phyloP scores from a whole-genome alignment of 805 yeast species.

The Cyberlindnera suaveolens region DNA sequence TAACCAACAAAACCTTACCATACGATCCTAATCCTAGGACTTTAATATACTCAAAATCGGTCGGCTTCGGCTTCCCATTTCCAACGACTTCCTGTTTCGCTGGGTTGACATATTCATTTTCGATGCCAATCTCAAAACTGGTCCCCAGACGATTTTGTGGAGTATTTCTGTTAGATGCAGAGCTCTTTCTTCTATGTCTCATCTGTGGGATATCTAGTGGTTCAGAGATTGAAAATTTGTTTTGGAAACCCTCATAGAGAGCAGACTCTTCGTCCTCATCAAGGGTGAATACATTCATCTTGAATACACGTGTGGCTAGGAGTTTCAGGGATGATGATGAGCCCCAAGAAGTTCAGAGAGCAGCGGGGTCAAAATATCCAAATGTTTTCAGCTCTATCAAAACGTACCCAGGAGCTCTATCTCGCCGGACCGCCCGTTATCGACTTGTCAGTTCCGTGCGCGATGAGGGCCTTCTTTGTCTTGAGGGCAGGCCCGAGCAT shows the following conservation, averaged over 20 bases:
- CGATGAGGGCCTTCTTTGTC: too few relatives aligned
- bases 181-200: conserved; percentile 17
- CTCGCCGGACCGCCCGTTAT: too few relatives aligned
- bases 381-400: too few relatives aligned
- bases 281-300: conserved; percentile 19
- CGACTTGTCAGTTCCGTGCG: too few relatives aligned
- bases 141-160: conserved; percentile 33
- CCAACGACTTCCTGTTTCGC: neutral
- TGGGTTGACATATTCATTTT: conserved; percentile 28
- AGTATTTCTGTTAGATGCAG: conserved; percentile 23
- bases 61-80: conserved; percentile 22
- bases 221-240: conserved; percentile 10
- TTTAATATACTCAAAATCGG: conserved; percentile 67
- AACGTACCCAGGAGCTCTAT: too few relatives aligned
- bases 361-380: too few relatives aligned
- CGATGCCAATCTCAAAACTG: conserved; percentile 45
- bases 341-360: too few relatives aligned
- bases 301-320: neutral
- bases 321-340: neutral
- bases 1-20: conserved; percentile 78
- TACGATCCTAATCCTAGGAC: conserved; percentile 86
- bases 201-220: conserved; percentile 11
- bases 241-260: conserved; percentile 14
- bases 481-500: too few relatives aligned
- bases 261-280: conserved; percentile 19